Base-by-base conservation (phyloP, 2,329 filamentous ascomycete species). In the Ophiostoma perfectum region DNA sequence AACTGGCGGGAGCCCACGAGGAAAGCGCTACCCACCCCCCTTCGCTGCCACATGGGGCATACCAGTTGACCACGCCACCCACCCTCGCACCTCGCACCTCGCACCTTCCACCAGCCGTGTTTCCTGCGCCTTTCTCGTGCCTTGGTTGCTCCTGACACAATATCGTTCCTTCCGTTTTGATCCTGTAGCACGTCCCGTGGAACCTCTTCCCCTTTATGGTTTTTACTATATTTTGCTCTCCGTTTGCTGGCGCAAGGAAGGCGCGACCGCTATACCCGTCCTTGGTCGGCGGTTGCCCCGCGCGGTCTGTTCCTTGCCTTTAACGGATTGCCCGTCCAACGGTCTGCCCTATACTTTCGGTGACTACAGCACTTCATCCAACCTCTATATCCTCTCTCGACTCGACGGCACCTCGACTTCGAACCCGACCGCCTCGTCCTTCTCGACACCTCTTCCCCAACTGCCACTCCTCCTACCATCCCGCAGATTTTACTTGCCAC, bases 251-350 rank as follows among this genome's bases (percentile, higher is more conserved):
- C 39, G 60, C 49, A 27, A 27, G 49, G 60, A 63, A 63, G 60
- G 63, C 18, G 63, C 63, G 63, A 64, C 63, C 63, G 36, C 60
- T 44, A 60, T 36, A 64, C 27, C 27, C 27, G 27, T 64, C 64
- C 64, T 68, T 68, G 44, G 66, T 64, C 14, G 49, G 66, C 65
- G 47, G 66, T 68, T 70, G 69, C 69, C 69, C 69, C 65, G 67
- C 65, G 67, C 62, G 66, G 42, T 42, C 16, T 39, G 8, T 63
- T 45, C 39, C 47, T 60, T 44, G 60, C 60, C 60, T 64, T 27
- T n/a, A 44, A 41, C 58, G 16, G 38, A 68, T 67, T 65, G 69
- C 65, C 65, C 49, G 60, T 63, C 60, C 65, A 68, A 67, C 65
- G 64, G 16, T 45, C 41, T 45, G 60, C 14, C n/a, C 36, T 39